phyloP scores from a whole-genome alignment of 192 early-diverging fungal species.

The Pecoramyces ruminantium region DNA sequence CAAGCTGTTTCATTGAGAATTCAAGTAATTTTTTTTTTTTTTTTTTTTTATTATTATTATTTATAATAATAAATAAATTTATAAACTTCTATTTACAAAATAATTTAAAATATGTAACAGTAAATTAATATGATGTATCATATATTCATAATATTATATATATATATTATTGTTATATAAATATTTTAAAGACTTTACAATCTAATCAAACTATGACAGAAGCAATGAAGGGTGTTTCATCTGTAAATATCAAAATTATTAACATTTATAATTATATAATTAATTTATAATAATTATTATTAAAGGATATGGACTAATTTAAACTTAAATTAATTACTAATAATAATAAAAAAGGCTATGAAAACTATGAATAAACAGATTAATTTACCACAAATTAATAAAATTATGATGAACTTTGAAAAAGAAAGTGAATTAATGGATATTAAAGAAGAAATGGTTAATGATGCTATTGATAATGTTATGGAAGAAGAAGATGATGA shows the following conservation, averaged over 20 bases:
- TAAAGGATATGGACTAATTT: too few relatives aligned
- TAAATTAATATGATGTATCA: too few relatives aligned
- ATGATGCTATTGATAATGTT: conserved; percentile 88
- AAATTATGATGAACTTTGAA: conserved; percentile 97
- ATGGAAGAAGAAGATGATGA: conserved; percentile 92
- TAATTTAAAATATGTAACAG: too few relatives aligned
- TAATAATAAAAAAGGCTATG: conserved; percentile 64
- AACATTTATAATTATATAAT: neutral
- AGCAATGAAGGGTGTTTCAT: conserved; percentile 87
- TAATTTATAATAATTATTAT: neutral
- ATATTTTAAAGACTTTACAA: conserved; percentile 47
- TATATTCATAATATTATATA: too few relatives aligned
- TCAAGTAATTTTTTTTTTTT: conserved; percentile 35
- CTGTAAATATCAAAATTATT: conserved; percentile 19
- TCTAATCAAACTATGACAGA: conserved; percentile 93
- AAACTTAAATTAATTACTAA: too few relatives aligned
- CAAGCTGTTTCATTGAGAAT: conserved; percentile 77
- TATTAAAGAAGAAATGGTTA: conserved; percentile 99
- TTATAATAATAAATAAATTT: too few relatives aligned
- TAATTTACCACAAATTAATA: conserved; percentile 83
- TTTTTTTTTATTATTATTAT: too few relatives aligned
- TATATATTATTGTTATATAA: neutral
- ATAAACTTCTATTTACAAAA: too few relatives aligned
- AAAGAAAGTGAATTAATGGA: conserved; percentile 89
- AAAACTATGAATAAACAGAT: conserved; percentile 83